Evolutionary conservation across 75 land plant genomes (phyloP).

Genomic region (Larix kaempferi): DNA sequence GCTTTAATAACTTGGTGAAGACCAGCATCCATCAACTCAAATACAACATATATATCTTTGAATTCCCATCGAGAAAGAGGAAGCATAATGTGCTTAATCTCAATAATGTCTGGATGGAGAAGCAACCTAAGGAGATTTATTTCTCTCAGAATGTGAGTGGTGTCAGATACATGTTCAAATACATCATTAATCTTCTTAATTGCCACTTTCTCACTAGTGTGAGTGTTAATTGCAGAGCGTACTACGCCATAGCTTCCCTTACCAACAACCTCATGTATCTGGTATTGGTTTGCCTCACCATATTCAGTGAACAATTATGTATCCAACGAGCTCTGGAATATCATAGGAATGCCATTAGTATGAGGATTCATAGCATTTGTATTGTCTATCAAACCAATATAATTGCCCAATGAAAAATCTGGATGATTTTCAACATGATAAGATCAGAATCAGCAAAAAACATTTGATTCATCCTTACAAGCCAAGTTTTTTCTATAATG

Average conservation of each 20-base stretch:
- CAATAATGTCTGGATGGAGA: slow-evolving; percentile 84
- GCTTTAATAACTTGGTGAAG: slow-evolving; percentile 88
- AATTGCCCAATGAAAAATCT: not conserved
- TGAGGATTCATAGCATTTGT: not conserved
- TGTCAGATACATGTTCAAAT: slow-evolving; percentile 75
- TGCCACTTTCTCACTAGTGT: slow-evolving; percentile 72
- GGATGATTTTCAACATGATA: not conserved
- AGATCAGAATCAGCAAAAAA: not conserved
- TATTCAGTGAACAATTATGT: slow-evolving; percentile 88
- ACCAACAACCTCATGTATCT: slow-evolving; percentile 79
- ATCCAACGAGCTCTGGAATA: slow-evolving; percentile 50
- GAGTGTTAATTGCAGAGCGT: slow-evolving; percentile 78
- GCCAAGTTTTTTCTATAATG: not conserved
- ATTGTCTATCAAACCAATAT: not conserved
- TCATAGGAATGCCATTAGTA: not conserved
- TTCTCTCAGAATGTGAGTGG: slow-evolving; percentile 70
- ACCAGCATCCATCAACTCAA: slow-evolving; percentile 95
- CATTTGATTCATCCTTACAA: not conserved
- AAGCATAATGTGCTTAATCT: slow-evolving; percentile 89
- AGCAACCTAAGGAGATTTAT: slow-evolving; percentile 66
- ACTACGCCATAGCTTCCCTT: slow-evolving; percentile 96
- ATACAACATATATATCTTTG: slow-evolving; percentile 91
- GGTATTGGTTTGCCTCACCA: slow-evolving; percentile 80
- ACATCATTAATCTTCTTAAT: slow-evolving; percentile 81
- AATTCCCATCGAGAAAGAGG: slow-evolving; percentile 86